phyloP scores from a whole-genome alignment of 23 red algal genomes.

The Pyropia haitanensis region DNA sequence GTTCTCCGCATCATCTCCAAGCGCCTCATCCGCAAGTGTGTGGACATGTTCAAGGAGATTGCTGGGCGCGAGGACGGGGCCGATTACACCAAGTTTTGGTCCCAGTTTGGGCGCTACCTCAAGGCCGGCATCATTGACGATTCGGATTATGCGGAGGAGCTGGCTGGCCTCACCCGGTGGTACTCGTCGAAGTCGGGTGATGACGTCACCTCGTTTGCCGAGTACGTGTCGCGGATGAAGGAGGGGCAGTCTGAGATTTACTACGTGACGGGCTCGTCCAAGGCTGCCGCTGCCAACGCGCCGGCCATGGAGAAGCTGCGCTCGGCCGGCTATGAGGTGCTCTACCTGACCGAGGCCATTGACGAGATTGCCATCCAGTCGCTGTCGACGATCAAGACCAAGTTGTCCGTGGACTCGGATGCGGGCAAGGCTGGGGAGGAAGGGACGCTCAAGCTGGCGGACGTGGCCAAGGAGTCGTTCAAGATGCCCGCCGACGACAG shows the following conservation, averaged over 20 bases:
- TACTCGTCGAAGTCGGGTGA: conserved; percentile 58
- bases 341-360: conserved; percentile 81
- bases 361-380: conserved; percentile 91
- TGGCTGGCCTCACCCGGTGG: conserved; percentile 61
- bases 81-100: conserved; percentile 82
- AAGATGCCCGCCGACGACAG: conserved; percentile 47
- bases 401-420: conserved; percentile 43
- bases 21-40: conserved; percentile 67
- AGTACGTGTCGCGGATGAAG: conserved; percentile 87
- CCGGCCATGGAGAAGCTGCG: conserved; percentile 82
- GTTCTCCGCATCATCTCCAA: conserved; percentile 87
- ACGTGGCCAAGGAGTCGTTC: conserved; percentile 68
- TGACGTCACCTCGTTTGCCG: conserved; percentile 48
- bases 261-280: conserved; percentile 60
- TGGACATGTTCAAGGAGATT: conserved; percentile 96
- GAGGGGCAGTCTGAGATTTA: conserved; percentile 86
- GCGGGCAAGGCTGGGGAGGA: conserved; percentile 15
- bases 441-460: conserved; percentile 50
- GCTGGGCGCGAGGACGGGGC: conserved; percentile 43
- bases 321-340: conserved; percentile 80
- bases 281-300: conserved; percentile 44
- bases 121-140: conserved; percentile 89
- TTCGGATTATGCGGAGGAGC: conserved; percentile 43
- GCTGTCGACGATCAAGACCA: conserved; percentile 42
- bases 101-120: conserved; percentile 85